Evolutionary conservation across 2,329 filamentous ascomycete species (phyloP).

Genomic region (Plectosphaerella cucumerina): DNA sequence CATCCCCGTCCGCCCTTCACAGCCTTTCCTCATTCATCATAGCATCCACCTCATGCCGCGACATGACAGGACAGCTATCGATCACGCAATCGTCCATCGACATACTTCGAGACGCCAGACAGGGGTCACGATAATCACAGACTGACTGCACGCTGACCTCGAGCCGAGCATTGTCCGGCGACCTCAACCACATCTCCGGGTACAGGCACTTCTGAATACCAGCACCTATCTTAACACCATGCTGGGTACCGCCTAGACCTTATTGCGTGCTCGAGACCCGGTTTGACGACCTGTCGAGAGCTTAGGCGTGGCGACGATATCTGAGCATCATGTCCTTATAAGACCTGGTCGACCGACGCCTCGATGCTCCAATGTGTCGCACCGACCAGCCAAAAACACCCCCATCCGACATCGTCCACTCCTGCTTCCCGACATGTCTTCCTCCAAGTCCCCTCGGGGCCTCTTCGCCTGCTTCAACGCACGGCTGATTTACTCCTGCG

Average conservation of each 20-base stretch:
- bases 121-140: no score
- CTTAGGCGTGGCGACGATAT: not conserved
- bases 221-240: constrained; percentile 16
- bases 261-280: not conserved
- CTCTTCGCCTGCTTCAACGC: constrained; percentile 9
- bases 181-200: no score
- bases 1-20: not conserved
- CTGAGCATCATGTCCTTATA: not conserved
- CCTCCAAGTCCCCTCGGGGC: not conserved
- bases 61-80: not conserved
- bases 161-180: no score
- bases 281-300: not conserved
- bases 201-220: not conserved
- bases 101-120: no score
- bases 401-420: not conserved
- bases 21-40: not conserved
- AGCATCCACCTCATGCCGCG: not conserved
- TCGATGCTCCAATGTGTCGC: not conserved
- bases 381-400: not conserved
- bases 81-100: constrained; percentile 10
- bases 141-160: no score
- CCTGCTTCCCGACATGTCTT: not conserved
- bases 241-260: not conserved
- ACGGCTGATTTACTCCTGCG: constrained; percentile 11
- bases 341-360: not conserved